Conservation (phyloP, 176 grass and related monocot genomes). For the Puccinellia tenuiflora region DNA sequence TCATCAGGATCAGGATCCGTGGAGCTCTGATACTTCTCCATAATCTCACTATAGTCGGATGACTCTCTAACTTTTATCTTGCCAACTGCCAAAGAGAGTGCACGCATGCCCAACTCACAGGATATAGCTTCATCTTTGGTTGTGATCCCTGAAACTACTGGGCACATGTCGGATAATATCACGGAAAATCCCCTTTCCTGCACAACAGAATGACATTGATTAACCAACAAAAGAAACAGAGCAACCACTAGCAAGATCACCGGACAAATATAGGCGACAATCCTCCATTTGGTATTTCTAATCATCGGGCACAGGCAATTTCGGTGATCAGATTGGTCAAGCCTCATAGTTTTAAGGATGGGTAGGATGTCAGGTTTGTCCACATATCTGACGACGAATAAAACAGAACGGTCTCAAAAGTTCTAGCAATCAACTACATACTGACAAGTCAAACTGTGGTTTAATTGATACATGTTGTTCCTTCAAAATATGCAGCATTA, state of each 20-base stretch:
- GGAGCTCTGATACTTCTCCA: constrained; percentile 50
- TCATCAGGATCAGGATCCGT: constrained; percentile 49
- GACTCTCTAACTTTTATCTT: constrained; percentile 41
- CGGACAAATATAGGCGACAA: background rate
- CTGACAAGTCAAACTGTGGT: too few species aligned
- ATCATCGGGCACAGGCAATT: background rate
- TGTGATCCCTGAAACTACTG: constrained; percentile 79
- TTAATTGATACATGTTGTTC: background rate
- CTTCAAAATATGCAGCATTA: background rate
- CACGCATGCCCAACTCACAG: constrained; percentile 60
- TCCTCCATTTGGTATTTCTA: background rate
- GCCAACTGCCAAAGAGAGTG: constrained; percentile 73
- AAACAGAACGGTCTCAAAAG: background rate
- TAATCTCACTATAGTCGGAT: background rate
- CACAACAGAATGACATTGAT: background rate
- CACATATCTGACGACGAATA: background rate
- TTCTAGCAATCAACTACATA: too few species aligned
- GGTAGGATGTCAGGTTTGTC: background rate
- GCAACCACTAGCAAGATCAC: background rate
- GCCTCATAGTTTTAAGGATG: background rate
- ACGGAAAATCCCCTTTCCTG: constrained; percentile 81
- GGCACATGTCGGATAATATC: constrained; percentile 90
- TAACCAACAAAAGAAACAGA: background rate
- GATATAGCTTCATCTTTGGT: constrained; percentile 85
- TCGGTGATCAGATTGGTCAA: background rate